These are phyloP conservation scores for Trametes sp. DNA, from an alignment of 1,284 basidiomycete genomes.

Conservation along the genomic window DNA sequence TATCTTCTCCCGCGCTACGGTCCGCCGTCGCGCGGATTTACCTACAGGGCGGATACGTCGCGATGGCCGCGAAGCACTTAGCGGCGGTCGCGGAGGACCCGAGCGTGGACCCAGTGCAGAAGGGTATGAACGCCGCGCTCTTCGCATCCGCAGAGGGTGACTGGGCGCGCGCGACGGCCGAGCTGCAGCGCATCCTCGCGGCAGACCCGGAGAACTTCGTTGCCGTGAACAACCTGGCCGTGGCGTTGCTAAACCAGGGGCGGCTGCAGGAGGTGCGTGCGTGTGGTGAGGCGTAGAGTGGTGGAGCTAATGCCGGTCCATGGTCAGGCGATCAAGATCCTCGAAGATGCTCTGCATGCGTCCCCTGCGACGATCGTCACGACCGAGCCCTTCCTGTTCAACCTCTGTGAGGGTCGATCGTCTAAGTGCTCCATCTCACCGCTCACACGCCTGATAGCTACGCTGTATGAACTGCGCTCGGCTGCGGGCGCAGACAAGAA, in stretches of 20 bases:
- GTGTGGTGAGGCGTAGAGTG: neutral
- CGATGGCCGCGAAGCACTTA: constrained; percentile 63
- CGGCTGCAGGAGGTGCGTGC: constrained; percentile 68
- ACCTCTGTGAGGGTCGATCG: constrained; percentile 66
- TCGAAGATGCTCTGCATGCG: constrained; percentile 65
- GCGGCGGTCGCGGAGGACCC: constrained; percentile 55
- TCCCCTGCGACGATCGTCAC: constrained; percentile 74
- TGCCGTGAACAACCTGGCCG: constrained; percentile 80
- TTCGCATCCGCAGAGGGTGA: constrained; percentile 71
- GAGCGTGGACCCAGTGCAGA: constrained; percentile 50
- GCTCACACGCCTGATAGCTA: constrained; percentile 55
- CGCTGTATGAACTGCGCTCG: constrained; percentile 80
- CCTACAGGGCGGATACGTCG: constrained; percentile 72
- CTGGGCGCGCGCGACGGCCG: constrained; percentile 61
- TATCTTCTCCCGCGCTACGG: constrained; percentile 60
- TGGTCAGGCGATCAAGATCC: constrained; percentile 65
- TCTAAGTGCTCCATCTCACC: neutral
- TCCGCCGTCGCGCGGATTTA: constrained; percentile 77
- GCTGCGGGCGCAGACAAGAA: constrained; percentile 75
- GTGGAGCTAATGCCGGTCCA: neutral
- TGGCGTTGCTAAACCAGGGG: constrained; percentile 73
- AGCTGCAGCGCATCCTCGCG: constrained; percentile 53
- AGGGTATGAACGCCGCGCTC: constrained; percentile 68
- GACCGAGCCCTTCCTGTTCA: constrained; percentile 83
- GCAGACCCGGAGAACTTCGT: constrained; percentile 65